Percentiles rank a stretch among this genome's conserved stretches.
These are phyloP conservation scores for Glebionis coronaria DNA, from an alignment of 129 eudicot species.

Conservation along the genomic window DNA sequence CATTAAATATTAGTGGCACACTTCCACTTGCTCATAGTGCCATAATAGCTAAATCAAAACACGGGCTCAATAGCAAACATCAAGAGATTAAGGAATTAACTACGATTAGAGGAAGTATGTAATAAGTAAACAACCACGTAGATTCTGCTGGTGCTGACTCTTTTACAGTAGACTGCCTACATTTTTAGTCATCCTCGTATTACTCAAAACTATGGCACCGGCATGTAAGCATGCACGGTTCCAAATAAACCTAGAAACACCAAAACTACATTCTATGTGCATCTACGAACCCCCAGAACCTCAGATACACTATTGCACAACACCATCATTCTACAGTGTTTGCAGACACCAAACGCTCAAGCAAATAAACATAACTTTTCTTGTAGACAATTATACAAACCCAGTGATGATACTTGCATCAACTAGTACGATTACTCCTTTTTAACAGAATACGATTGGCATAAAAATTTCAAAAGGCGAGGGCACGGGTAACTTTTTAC, in stretches of 20 bases:
- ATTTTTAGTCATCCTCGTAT: neutral
- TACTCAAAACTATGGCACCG: constrained; percentile 5
- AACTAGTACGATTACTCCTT: too few relatives aligned
- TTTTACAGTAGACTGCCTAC: neutral
- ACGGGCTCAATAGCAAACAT: neutral
- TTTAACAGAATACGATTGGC: too few relatives aligned
- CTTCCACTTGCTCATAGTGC: neutral
- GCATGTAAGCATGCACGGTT: constrained; percentile 6
- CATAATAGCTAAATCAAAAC: neutral
- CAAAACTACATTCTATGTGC: neutral
- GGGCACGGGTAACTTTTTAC: too few relatives aligned
- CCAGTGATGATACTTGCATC: too few relatives aligned
- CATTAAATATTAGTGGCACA: neutral
- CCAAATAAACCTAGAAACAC: constrained; percentile 5
- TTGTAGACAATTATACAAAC: too few relatives aligned
- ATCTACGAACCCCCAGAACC: neutral
- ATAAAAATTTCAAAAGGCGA: too few relatives aligned
- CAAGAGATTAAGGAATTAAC: neutral
- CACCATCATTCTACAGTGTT: neutral
- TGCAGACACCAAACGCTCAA: neutral
- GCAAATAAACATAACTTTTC: neutral
- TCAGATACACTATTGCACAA: neutral
- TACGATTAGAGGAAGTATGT: neutral
- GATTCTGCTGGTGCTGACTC: neutral
- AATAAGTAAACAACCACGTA: neutral